Conservation (phyloP, 441 rosid species). For the Croton laevigatus region DNA sequence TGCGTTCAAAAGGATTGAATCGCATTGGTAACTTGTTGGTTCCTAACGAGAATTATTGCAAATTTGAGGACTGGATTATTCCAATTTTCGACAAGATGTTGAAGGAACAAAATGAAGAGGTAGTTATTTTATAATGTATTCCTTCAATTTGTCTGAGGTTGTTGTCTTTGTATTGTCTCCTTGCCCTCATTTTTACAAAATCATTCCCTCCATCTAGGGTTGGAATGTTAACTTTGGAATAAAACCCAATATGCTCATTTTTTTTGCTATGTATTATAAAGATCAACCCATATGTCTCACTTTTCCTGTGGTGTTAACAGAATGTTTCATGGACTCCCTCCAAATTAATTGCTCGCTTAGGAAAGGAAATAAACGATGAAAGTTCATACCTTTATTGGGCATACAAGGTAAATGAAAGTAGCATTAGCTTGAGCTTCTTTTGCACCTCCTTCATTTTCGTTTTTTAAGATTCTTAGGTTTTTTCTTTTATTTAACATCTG, state of each 20-base stretch:
- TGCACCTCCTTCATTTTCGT: not conserved
- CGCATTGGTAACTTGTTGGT: slow-evolving; percentile 87
- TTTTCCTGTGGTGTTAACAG: slow-evolving; percentile 35
- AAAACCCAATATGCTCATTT: not conserved
- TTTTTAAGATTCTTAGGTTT: not conserved
- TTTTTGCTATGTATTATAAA: slow-evolving; percentile 1
- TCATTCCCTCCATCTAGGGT: not conserved
- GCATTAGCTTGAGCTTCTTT: slow-evolving; percentile 9
- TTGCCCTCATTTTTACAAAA: not conserved
- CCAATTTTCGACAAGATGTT: slow-evolving; percentile 86
- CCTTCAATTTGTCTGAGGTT: not conserved
- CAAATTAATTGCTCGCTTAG: slow-evolving; percentile 67
- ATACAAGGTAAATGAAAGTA: slow-evolving; percentile 51
- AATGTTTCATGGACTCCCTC: slow-evolving; percentile 83
- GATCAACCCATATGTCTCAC: not conserved
- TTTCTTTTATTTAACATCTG: too few species aligned
- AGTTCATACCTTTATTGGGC: slow-evolving; percentile 95
- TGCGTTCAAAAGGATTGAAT: slow-evolving; percentile 80
- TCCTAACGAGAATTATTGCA: slow-evolving; percentile 92
- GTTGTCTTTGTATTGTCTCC: not conserved
- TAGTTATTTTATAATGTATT: slow-evolving; percentile 19
- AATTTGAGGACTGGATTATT: slow-evolving; percentile 93
- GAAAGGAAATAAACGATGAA: slow-evolving; percentile 79
- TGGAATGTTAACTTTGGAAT: not conserved
- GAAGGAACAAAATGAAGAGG: slow-evolving; percentile 88